phyloP scores from a whole-genome alignment of 768 basidiomycete species.

The Suillus weaverae region DNA sequence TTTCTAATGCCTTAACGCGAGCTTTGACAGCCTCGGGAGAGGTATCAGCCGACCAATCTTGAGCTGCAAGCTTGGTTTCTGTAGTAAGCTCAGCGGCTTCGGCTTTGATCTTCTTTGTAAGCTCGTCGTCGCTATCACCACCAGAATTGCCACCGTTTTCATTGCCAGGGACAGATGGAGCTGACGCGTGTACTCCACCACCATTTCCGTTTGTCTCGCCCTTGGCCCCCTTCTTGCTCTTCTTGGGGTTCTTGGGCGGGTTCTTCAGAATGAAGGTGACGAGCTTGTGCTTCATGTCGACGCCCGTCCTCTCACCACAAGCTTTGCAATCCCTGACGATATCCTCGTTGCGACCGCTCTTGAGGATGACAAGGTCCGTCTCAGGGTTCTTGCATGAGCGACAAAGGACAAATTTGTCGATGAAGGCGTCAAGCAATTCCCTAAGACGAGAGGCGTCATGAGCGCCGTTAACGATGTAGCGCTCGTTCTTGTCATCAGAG shows the following conservation, averaged over 20 bases:
- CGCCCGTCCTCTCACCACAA: constrained; percentile 86
- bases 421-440: constrained; percentile 94
- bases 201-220: constrained; percentile 48
- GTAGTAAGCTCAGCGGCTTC: constrained; percentile 77
- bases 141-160: constrained; percentile 38
- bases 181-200: constrained; percentile 41
- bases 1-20: constrained; percentile 72
- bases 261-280: constrained; percentile 97
- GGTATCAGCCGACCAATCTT: constrained; percentile 93
- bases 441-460: constrained; percentile 90
- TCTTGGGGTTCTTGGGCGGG: constrained; percentile 87
- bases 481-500: constrained; percentile 93
- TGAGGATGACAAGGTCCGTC: constrained; percentile 91
- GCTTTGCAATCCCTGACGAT: constrained; percentile 98
- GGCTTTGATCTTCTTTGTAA: constrained; percentile 89
- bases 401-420: constrained; percentile 98
- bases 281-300: constrained; percentile 97
- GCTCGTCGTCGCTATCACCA: constrained; percentile 78
- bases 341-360: constrained; percentile 74
- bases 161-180: constrained; percentile 40
- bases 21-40: constrained; percentile 86
- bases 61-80: constrained; percentile 58
- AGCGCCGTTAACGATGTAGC: constrained; percentile 98
- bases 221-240: constrained; percentile 41
- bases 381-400: constrained; percentile 99